A percentile compares a stretch with the other conserved stretches of the same genome.
phyloP scores from a whole-genome alignment of 225 moss, liverwort and hornwort genomes.

The Physcomitrium patens region DNA sequence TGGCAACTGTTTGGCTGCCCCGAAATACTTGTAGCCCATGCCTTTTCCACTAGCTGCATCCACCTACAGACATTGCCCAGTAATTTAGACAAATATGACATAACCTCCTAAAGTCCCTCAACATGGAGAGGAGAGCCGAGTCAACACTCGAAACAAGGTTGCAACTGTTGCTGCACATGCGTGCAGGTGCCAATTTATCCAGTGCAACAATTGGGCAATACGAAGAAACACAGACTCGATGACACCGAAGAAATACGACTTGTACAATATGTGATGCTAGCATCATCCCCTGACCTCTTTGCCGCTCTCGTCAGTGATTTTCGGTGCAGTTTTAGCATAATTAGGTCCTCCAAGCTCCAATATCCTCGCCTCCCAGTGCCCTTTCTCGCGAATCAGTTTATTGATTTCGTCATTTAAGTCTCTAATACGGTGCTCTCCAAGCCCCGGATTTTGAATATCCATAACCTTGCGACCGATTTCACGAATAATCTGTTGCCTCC shows the following conservation, averaged over 20 bases:
- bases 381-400: conserved; percentile 96
- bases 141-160: too few species aligned
- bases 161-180: too few species aligned
- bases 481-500: conserved; percentile 97
- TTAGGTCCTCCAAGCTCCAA: conserved; percentile 97
- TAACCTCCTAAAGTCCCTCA: not conserved
- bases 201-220: too few species aligned
- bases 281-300: conserved; percentile 51
- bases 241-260: too few species aligned
- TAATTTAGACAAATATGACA: not conserved
- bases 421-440: conserved; percentile 92
- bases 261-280: too few species aligned
- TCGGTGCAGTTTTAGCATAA: conserved; percentile 90
- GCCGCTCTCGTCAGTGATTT: conserved; percentile 81
- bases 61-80: conserved; percentile 43
- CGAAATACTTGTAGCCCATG: conserved; percentile 93
- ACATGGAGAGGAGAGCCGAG: too few species aligned
- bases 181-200: too few species aligned
- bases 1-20: conserved; percentile 95
- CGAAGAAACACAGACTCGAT: not conserved
- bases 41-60: conserved; percentile 97
- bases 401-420: conserved; percentile 98
- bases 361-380: conserved; percentile 95
- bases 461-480: conserved; percentile 99
- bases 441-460: conserved; percentile 97